Evolutionary conservation across 805 yeast species (phyloP).

Genomic region (Candida michaelii): DNA sequence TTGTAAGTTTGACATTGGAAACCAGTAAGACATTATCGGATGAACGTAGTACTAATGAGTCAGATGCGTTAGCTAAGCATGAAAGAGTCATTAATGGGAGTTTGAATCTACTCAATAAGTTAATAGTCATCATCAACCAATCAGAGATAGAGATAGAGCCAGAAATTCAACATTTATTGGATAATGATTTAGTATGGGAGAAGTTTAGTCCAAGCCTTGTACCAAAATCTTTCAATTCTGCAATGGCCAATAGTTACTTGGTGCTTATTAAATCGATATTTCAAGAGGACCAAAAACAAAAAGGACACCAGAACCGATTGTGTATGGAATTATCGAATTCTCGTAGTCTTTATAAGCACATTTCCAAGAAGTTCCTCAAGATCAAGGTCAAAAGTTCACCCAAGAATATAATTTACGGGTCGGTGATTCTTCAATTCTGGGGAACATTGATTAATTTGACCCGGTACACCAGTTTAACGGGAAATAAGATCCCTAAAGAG

Average conservation of each 20-base stretch:
- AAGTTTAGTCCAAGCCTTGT: constrained; percentile 23
- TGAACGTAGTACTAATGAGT: constrained; percentile 63
- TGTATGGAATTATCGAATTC: constrained; percentile 19
- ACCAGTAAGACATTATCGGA: constrained; percentile 68
- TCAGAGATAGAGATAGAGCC: constrained; percentile 13
- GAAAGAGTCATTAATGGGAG: constrained; percentile 54
- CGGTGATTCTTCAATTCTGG: constrained; percentile 48
- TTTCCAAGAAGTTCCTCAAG: constrained; percentile 47
- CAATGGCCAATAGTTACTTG: constrained; percentile 31
- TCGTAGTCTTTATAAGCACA: constrained; percentile 33
- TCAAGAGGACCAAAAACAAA: constrained; percentile 8
- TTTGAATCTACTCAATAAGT: constrained; percentile 45
- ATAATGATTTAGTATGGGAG: constrained; percentile 35
- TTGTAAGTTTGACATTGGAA: constrained; percentile 56
- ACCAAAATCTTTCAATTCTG: constrained; percentile 27
- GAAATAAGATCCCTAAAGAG: constrained; percentile 35
- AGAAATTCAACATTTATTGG: constrained; percentile 22
- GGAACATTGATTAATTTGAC: constrained; percentile 46
- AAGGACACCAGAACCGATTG: constrained; percentile 12
- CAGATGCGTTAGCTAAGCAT: constrained; percentile 66
- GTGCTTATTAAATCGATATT: constrained; percentile 22
- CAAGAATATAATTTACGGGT: constrained; percentile 42
- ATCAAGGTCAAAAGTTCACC: constrained; percentile 32
- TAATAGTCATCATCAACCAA: constrained; percentile 23
- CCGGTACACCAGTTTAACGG: constrained; percentile 17